These are phyloP conservation scores for Prunus padus DNA, from an alignment of 306 rosid species.

Conservation along the genomic window DNA sequence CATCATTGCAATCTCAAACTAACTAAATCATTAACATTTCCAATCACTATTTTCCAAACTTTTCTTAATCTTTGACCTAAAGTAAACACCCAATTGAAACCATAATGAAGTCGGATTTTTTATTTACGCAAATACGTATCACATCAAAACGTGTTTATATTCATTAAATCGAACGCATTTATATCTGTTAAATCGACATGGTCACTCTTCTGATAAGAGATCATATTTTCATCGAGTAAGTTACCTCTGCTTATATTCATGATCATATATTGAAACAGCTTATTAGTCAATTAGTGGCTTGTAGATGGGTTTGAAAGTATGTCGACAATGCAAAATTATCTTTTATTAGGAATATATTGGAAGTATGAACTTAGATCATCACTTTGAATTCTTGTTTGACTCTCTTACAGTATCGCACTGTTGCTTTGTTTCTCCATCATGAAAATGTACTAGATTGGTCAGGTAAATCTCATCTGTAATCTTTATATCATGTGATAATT, in stretches of 20 bases:
- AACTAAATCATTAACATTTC: not conserved
- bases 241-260: no score
- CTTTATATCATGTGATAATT: not conserved
- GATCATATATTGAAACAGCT: no score
- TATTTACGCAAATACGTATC: not conserved
- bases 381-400: constrained; percentile 17
- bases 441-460: not conserved
- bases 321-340: not conserved
- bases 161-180: not conserved
- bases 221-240: no score
- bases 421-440: constrained; percentile 6
- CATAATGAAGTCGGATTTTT: not conserved
- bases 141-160: not conserved
- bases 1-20: not conserved
- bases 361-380: not conserved
- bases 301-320: not conserved
- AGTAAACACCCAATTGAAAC: not conserved
- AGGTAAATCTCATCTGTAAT: not conserved
- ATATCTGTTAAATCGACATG: not conserved
- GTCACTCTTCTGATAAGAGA: not conserved
- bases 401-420: not conserved
- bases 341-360: not conserved
- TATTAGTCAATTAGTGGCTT: not conserved
- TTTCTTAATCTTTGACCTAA: not conserved
- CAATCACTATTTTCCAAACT: not conserved